Evolutionary conservation across 352 stramenopile genomes (phyloP), one percentile per base, ranked within the genome.

Genomic region (Phytophthora europaea): DNA sequence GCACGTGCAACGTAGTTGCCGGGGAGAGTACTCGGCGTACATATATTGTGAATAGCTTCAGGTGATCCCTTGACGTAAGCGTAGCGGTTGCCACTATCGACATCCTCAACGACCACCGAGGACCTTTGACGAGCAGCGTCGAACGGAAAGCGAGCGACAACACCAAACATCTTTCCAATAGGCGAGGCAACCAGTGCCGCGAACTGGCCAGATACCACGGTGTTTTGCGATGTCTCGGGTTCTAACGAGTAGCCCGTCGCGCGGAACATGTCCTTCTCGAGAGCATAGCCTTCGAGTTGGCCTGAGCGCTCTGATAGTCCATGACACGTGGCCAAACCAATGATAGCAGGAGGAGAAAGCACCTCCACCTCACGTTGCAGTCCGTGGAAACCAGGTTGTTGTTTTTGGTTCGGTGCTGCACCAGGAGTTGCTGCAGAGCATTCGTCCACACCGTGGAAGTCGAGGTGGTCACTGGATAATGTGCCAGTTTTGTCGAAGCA

Each of bases 401-500:
- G 72, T 38, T 66, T 76, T 22, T 76, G 67, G 12, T 50, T 61
- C 34, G 60, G 9, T 12, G 16, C 43, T 18, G 70, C 18, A 2
- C 53, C 65, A n/a, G 65, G 59, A 53, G 61, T 57, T 54, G 36
- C 45, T 48, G 53, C 54, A 0, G 77, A 75, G 55, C 87, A 90
- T 54, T 91, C 81, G 40, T 95, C 88, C 0, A 94, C 83, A 18
- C 87, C 87, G 31, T 91, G 81, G 60, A 94, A 94, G 48, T 93
- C 80, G 20, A 95, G 58, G 48, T 90, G 82, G 20, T 94, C 88
- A 40, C 76, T 90, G 9, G 88, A 92, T 6, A 95, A 67, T 10
- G 88, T 95, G 1, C 88, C 88, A 6, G 88, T 95, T 79, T 95
- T 95, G 72, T 95, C 88, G 48, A 95, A 95, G 67, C 87, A 94